phyloP scores from a whole-genome alignment of 306 rosid genomes.

The Canavalia ensiformis region DNA sequence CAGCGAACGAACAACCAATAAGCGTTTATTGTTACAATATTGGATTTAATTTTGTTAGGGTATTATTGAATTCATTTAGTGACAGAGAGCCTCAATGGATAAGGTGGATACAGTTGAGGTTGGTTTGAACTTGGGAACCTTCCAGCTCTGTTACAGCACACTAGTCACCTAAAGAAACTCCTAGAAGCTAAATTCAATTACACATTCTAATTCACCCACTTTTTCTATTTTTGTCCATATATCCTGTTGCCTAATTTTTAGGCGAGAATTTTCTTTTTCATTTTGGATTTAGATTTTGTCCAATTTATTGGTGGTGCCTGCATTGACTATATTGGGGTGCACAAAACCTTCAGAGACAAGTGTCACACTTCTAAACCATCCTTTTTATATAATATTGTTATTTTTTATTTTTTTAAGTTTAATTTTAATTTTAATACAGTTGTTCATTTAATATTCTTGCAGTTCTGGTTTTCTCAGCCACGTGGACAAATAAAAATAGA shows the following conservation, averaged over 20 bases:
- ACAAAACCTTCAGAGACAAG: slow-evolving; percentile 19
- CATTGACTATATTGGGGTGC: not conserved
- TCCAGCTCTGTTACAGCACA: slow-evolving; percentile 51
- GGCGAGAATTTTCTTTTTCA: not conserved
- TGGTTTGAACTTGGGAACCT: slow-evolving; percentile 45
- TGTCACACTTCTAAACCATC: slow-evolving; percentile 11
- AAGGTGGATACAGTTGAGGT: slow-evolving; percentile 41
- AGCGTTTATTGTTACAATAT: not conserved
- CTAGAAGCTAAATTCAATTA: not conserved
- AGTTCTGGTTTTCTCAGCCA: slow-evolving; percentile 9
- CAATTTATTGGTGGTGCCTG: slow-evolving; percentile 19
- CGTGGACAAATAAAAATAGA: slow-evolving; percentile 21
- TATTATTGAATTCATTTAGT: no score
- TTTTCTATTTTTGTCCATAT: not conserved
- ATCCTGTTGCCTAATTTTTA: not conserved
- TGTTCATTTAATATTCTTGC: not conserved
- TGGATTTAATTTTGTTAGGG: not conserved
- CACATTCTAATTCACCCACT: not conserved
- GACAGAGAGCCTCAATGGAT: slow-evolving; percentile 30
- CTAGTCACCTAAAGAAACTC: slow-evolving; percentile 26
- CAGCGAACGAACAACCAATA: not conserved
- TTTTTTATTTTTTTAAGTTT: no score
- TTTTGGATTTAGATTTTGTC: slow-evolving; percentile 13
- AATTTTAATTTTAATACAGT: not conserved
- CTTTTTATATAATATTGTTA: not conserved